Evolutionary conservation across 2,329 filamentous ascomycete genomes (phyloP).

Genomic region (Didymella pomorum): DNA sequence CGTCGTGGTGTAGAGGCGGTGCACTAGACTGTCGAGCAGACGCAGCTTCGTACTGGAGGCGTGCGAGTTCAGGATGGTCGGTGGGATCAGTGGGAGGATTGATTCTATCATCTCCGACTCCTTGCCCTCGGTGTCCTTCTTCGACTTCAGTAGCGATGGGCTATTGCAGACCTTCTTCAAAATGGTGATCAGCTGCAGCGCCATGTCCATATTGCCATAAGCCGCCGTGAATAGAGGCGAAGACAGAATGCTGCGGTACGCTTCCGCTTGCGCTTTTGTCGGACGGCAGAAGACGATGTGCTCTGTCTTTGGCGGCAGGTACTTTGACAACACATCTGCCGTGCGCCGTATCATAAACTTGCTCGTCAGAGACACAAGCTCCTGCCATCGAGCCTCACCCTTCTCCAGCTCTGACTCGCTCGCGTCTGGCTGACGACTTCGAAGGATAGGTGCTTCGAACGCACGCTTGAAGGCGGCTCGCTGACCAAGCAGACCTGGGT

Average conservation of each 20-base stretch:
- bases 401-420: constrained; percentile 68
- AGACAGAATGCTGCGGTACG: constrained; percentile 70
- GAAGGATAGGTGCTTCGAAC: constrained; percentile 71
- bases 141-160: constrained; percentile 66
- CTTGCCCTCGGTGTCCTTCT: constrained; percentile 57
- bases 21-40: constrained; percentile 70
- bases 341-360: constrained; percentile 72
- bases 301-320: constrained; percentile 72
- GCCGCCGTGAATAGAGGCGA: constrained; percentile 70
- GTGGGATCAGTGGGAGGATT: constrained; percentile 62
- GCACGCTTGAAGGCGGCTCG: constrained; percentile 69
- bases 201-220: constrained; percentile 67
- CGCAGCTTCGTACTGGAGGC: constrained; percentile 71
- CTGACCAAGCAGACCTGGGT: constrained; percentile 69
- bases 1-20: constrained; percentile 67
- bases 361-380: constrained; percentile 67
- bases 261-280: constrained; percentile 65
- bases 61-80: constrained; percentile 63
- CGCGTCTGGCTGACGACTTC: constrained; percentile 70
- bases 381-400: constrained; percentile 67
- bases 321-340: constrained; percentile 70
- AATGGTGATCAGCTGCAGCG: constrained; percentile 74
- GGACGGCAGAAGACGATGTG: constrained; percentile 72
- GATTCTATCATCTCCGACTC: constrained; percentile 56
- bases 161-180: constrained; percentile 80